Conservation (phyloP, 1,139 yeast species). For the Maudiozyma humilis region DNA sequence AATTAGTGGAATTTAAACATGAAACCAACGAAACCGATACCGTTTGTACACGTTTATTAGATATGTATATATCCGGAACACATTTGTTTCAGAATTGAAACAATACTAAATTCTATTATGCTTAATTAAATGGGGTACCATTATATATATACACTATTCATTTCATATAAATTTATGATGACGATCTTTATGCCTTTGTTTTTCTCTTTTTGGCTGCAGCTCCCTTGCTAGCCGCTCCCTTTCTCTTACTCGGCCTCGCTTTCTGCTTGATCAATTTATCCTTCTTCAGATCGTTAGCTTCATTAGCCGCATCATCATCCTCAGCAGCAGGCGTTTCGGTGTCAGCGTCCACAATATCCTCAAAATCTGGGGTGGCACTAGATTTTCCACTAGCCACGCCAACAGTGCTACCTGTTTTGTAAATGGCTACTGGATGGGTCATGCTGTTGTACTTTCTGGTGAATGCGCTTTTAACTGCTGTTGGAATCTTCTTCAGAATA, state of each 20-base stretch:
- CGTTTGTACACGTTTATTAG: no score
- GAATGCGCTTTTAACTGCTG: conserved; percentile 72
- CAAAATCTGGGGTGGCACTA: conserved; percentile 45
- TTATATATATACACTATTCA: background rate
- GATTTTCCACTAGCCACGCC: conserved; percentile 35
- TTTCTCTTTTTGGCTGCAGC: conserved; percentile 24
- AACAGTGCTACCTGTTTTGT: conserved; percentile 37
- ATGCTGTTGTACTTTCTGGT: conserved; percentile 72
- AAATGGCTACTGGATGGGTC: conserved; percentile 81
- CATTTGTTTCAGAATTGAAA: no score
- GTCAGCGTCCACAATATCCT: conserved; percentile 54
- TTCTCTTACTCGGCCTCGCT: conserved; percentile 31
- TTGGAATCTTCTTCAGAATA: conserved; percentile 53
- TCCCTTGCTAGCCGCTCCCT: conserved; percentile 18
- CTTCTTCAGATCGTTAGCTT: conserved; percentile 37
- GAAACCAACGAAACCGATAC: no score
- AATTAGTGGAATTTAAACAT: no score
- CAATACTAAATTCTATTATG: no score
- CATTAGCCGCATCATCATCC: conserved; percentile 33
- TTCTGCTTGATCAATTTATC: conserved; percentile 51
- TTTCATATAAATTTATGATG: background rate
- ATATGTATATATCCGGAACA: no score
- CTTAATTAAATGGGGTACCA: no score
- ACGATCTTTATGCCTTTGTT: conserved; percentile 11
- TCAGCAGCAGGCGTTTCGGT: conserved; percentile 46